phyloP scores from a whole-genome alignment of 768 basidiomycete species.

The Tricholoma hemisulphureum region DNA sequence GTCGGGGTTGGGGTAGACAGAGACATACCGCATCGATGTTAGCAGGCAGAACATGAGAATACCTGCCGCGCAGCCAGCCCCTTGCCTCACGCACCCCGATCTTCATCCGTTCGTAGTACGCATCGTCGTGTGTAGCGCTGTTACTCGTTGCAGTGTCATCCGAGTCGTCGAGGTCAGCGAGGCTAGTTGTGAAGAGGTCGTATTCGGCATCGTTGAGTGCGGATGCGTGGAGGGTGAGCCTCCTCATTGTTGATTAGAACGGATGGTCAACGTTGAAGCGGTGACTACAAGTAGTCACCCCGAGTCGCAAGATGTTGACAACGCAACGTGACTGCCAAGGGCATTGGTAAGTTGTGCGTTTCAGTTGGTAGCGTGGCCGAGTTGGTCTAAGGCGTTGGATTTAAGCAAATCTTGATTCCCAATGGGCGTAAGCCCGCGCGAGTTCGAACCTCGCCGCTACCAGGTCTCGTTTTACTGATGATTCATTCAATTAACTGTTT shows the following conservation, averaged over 20 bases:
- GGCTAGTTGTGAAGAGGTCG: conserved; percentile 57
- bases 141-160: conserved; percentile 3
- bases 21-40: conserved; percentile 56
- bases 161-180: conserved; percentile 49
- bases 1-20: background rate
- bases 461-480: too few relatives aligned
- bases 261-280: too few relatives aligned
- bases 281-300: too few relatives aligned
- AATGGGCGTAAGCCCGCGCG: conserved; percentile 83
- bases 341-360: too few relatives aligned
- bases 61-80: conserved; percentile 75
- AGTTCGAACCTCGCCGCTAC: conserved; percentile 91
- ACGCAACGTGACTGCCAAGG: too few relatives aligned
- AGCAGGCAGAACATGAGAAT: conserved; percentile 47
- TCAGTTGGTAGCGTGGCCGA: conserved; percentile 67
- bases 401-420: conserved; percentile 76
- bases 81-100: conserved; percentile 67
- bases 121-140: conserved; percentile 34
- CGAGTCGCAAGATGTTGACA: too few relatives aligned
- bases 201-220: conserved; percentile 77
- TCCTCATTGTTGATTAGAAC: conserved; percentile 57
- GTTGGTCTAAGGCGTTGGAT: conserved; percentile 93
- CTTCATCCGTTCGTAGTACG: conserved; percentile 50
- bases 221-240: conserved; percentile 67
- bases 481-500: too few relatives aligned